These are phyloP conservation scores for Rhodocollybia butyracea DNA, from an alignment of 768 basidiomycete genomes.

Conservation along the genomic window DNA sequence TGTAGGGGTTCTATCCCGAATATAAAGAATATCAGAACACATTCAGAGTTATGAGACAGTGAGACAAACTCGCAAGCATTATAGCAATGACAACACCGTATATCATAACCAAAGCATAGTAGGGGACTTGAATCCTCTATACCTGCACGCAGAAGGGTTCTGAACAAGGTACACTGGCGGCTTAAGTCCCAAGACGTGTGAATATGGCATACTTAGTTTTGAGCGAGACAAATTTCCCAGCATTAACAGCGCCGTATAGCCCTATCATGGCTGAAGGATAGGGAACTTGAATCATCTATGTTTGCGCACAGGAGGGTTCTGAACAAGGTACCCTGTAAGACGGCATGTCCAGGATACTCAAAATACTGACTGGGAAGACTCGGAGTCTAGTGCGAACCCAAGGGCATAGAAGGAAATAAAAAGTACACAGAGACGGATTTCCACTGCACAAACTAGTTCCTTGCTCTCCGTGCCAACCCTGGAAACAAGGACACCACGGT, in stretches of 20 bases:
- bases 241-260: no score
- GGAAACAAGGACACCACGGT: neutral
- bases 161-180: conserved; percentile 2
- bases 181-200: no score
- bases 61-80: neutral
- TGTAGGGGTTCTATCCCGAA: neutral
- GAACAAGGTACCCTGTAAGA: no score
- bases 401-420: neutral
- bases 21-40: neutral
- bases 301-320: no score
- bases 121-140: neutral
- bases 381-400: conserved; percentile 1
- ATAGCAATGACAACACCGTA: neutral
- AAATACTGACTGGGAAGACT: no score
- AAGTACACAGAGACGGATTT: neutral
- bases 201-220: no score
- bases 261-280: no score
- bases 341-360: no score
- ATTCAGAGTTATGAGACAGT: neutral
- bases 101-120: neutral
- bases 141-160: neutral
- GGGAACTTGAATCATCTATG: no score
- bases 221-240: no score
- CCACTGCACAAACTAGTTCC: neutral
- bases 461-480: neutral